Evolutionary conservation across 2,329 filamentous ascomycete genomes (phyloP).

Genomic region (Penicillium brevicompactum): DNA sequence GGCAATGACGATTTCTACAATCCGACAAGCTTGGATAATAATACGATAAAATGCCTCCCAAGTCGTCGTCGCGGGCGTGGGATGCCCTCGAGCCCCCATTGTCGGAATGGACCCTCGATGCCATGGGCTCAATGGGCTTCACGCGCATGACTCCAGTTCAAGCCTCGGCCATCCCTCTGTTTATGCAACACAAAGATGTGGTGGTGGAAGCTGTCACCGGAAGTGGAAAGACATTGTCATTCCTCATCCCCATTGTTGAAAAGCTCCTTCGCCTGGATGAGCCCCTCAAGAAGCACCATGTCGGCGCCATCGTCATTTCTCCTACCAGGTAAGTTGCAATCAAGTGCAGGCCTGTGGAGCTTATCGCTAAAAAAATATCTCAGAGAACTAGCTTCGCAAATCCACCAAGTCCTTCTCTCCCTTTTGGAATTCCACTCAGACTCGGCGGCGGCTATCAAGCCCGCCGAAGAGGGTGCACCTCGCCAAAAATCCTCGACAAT

Average conservation of each 20-base stretch:
- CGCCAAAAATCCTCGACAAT: constrained; percentile 46
- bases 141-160: constrained; percentile 91
- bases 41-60: constrained; percentile 32
- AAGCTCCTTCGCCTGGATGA: constrained; percentile 78
- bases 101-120: constrained; percentile 83
- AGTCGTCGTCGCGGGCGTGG: constrained; percentile 63
- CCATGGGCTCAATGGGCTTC: constrained; percentile 82
- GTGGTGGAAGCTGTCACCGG: constrained; percentile 92
- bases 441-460: constrained; percentile 59
- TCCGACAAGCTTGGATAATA: not conserved
- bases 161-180: constrained; percentile 84
- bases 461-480: constrained; percentile 45
- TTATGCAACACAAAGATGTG: constrained; percentile 87
- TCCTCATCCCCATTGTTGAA: constrained; percentile 80
- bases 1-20: constrained; percentile 3
- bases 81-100: constrained; percentile 69
- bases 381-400: constrained; percentile 88
- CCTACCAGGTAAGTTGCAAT: constrained; percentile 63
- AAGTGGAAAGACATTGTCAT: constrained; percentile 86
- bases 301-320: constrained; percentile 88
- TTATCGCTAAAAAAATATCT: not conserved
- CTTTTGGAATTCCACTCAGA: constrained; percentile 80
- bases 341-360: not conserved
- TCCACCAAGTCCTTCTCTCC: constrained; percentile 75
- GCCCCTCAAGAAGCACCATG: constrained; percentile 83